Base-by-base conservation (phyloP, 192 early-diverging fungal species). In the Chytriomyces confervae region DNA sequence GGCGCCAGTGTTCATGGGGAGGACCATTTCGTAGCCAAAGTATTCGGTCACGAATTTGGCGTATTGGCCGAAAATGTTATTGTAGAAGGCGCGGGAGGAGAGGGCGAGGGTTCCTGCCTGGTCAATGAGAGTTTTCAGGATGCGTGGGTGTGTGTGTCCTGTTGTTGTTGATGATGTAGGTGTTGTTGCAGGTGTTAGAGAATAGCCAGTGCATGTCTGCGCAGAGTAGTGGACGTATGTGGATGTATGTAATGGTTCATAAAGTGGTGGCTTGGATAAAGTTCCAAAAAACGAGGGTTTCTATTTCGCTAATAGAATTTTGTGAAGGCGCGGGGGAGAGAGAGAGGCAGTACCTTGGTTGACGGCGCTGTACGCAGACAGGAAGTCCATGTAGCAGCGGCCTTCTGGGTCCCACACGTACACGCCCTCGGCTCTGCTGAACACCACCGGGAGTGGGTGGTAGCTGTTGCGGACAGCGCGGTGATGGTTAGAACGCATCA, bases 1-100 rank as follows among this genome's bases (percentile, higher is more conserved):
- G 61, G 96, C 95, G 68, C 97, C 97, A 9, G 97, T 98, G 89
- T 99, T 99, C 94, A 97, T 98, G 62, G 97, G 97, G 57, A 98
- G 86, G 62, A 99, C 94, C 97, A 98, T 99, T 62, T 98, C 95
- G 77, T 93, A 96, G 1, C 94, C 93, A 87, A 99, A 99, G 85
- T 91, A 97, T 83, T 93, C 91, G 18, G 95, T 92, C 50, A 99
- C 82, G 81, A 94, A 99, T 78, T 95, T 92, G 65, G 95, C 96
- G 76, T 94, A 96, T 61, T 85, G 80, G 6, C 95, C 96, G 83
- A 97, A 96, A 27, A 93, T 84, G 78, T 96, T 93, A 86, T 98
- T 99, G 87, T 97, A 94, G 85, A 99, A 99, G 6, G 97, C 97
- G 50, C 97, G 91, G 57, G 97, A 99, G 67, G 90, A 92, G 65